These are phyloP conservation scores for Penicillium samsonianum DNA, from an alignment of 495 filamentous ascomycete genomes.

Conservation along the genomic window DNA sequence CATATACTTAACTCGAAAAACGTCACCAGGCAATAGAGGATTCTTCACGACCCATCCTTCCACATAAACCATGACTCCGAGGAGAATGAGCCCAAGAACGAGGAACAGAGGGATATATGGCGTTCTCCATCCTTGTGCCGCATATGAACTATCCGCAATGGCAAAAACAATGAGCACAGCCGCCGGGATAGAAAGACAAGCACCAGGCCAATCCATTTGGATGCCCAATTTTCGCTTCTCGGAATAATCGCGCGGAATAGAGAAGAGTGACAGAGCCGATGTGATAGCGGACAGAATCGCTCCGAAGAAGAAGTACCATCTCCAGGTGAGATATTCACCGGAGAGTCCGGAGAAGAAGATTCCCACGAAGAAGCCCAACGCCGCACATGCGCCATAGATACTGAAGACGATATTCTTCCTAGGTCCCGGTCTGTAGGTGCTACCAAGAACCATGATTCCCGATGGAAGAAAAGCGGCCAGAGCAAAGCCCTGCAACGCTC, in stretches of 20 bases:
- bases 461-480: constrained; percentile 77
- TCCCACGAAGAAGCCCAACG: constrained; percentile 77
- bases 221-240: constrained; percentile 49
- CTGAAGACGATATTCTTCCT: constrained; percentile 85
- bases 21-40: constrained; percentile 71
- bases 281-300: constrained; percentile 55
- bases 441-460: constrained; percentile 76
- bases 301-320: constrained; percentile 83
- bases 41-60: constrained; percentile 74
- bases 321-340: constrained; percentile 64
- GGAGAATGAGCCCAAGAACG: constrained; percentile 55
- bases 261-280: constrained; percentile 55
- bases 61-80: constrained; percentile 64
- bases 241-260: constrained; percentile 63
- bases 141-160: constrained; percentile 72
- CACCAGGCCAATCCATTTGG: constrained; percentile 73
- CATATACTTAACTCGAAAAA: constrained; percentile 76
- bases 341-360: constrained; percentile 77
- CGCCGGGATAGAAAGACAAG: constrained; percentile 62
- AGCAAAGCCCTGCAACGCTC: constrained; percentile 79
- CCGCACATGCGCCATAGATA: constrained; percentile 75
- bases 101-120: constrained; percentile 58
- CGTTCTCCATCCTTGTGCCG: constrained; percentile 67
- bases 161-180: constrained; percentile 75
- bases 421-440: constrained; percentile 78